Evolutionary conservation across 208 protist genomes (phyloP).

Genomic region (Acanthamoeba castellanii): DNA sequence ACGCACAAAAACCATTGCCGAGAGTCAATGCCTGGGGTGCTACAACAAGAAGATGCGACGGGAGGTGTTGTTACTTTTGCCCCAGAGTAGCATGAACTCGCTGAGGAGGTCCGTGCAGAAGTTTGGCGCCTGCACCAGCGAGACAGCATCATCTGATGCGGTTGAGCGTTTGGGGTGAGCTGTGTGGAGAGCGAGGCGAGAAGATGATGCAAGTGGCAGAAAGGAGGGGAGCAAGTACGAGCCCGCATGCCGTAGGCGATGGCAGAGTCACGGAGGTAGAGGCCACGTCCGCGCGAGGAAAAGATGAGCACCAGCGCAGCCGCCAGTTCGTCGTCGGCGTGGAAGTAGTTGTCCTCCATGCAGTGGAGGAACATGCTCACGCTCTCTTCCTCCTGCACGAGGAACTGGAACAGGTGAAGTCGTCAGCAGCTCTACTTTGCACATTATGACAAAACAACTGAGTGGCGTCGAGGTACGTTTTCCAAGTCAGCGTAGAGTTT

Average conservation of each 20-base stretch:
- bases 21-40: too few species aligned
- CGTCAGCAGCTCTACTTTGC: background rate
- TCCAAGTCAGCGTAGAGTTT: too few species aligned
- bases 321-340: background rate
- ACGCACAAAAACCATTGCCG: too few species aligned
- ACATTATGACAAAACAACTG: background rate
- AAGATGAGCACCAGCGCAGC: background rate
- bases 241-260: background rate
- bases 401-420: background rate
- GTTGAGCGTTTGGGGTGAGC: background rate
- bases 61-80: background rate
- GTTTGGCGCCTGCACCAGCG: background rate
- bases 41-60: background rate
- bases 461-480: background rate
- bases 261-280: background rate
- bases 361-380: background rate
- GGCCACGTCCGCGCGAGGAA: background rate
- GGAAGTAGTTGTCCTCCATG: background rate
- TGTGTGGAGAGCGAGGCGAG: background rate
- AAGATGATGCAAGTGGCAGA: background rate
- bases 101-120: background rate
- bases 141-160: background rate
- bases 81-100: background rate
- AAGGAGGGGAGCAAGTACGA: background rate
- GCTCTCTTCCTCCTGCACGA: background rate